Base-by-base conservation (phyloP, 1,139 yeast species). In the Debaryomycetaceae sp. region DNA sequence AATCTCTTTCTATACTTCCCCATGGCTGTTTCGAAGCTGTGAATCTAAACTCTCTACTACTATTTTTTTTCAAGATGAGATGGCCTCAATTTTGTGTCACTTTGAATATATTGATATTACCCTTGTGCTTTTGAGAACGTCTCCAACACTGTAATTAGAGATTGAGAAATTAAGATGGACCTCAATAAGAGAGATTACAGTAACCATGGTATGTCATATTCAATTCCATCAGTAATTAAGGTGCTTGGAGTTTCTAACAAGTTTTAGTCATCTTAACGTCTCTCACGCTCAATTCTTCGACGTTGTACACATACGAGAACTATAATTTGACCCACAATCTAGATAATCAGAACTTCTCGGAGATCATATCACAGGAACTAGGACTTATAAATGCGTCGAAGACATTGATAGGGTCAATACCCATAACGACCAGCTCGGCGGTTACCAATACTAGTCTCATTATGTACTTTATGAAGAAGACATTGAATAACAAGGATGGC, bases 1-100 rank as follows among this genome's bases (percentile, higher is more conserved):
- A 84, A 86, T 50, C 96, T 67, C 62, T 80, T 80, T 55, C 95
- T 77, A 62, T 86, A 87, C 52, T 84, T 86, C 47, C 93, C 96
- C 96, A 88, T 87, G 14, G 13, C n/a, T 20, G 24, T 24, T 14
- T 37, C 29, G 35, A 31, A 35, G 13, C 27, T 7, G n/a, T 9
- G 23, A 42, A 6, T 33, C 14, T 11, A 11, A 39, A 41, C 42
- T 43, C 36, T 24, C 36, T 40, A 27, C 14, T 27, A 33, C 27
- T n/a, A 24, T 24, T 33, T 34, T 38, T 38, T 38, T 40, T 33
- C 43, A 24, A 36, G 44, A 38, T 40, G 48, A 41, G 44, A 34
- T 41, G 34, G 31, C 22, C 36, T 40, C 34, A 42, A 4, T 27
- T 27, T 27, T 27, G 31, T 27, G 31, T 27, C 31, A 27, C 31